phyloP scores from a whole-genome alignment of 768 basidiomycete species.

The Arthromyces matolae region DNA sequence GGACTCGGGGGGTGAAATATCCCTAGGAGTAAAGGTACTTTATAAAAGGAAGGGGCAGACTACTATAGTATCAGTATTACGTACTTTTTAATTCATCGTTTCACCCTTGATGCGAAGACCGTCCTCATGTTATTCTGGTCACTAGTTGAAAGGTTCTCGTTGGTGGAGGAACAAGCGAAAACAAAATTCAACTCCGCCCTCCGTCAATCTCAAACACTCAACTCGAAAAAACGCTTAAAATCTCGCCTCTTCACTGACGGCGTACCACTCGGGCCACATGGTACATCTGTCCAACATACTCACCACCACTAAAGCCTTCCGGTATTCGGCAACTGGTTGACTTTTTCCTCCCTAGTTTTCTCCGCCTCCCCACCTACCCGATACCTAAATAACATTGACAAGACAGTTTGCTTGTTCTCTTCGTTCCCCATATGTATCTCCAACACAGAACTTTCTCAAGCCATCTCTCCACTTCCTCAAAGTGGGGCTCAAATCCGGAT shows the following conservation, averaged over 20 bases:
- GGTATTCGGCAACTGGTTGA: background rate
- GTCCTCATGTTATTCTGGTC: background rate
- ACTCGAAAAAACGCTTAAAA: background rate
- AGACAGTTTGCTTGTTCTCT: background rate
- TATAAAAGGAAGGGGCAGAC: conserved; percentile 12
- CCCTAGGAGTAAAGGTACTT: too few relatives aligned
- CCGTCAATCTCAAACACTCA: background rate
- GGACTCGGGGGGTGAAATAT: too few relatives aligned
- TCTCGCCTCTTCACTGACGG: background rate
- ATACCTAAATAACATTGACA: too few relatives aligned
- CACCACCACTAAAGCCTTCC: background rate
- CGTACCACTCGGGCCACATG: background rate
- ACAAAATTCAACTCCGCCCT: background rate
- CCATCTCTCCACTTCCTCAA: too few relatives aligned
- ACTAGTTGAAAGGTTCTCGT: background rate
- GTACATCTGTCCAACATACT: background rate
- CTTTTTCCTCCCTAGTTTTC: too few relatives aligned
- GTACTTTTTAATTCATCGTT: conserved; percentile 2
- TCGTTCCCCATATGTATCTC: background rate
- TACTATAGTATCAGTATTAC: conserved; percentile 5
- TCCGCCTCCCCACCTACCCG: too few relatives aligned
- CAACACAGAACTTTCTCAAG: background rate
- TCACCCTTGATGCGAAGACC: background rate
- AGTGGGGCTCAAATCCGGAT: background rate
- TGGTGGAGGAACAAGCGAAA: too few relatives aligned